These are phyloP conservation scores for Aspergillus brunneoviolaceus DNA, from an alignment of 2,329 filamentous ascomycete genomes.

Conservation along the genomic window DNA sequence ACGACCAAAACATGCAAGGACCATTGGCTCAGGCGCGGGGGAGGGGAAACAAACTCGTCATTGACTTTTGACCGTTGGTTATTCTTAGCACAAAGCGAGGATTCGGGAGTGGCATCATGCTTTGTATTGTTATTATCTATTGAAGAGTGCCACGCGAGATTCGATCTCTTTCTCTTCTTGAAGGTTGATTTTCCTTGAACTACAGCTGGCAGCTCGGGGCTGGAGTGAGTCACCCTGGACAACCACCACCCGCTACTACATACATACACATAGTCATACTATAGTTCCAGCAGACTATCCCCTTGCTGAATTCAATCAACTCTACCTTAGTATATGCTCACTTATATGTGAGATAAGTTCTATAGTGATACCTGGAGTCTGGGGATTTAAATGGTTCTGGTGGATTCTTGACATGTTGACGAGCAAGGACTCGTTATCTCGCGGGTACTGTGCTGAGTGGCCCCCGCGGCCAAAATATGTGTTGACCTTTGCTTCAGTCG, in stretches of 20 bases:
- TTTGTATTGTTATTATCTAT: not conserved
- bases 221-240: not conserved
- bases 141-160: not conserved
- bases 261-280: no score
- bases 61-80: not conserved
- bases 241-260: not conserved
- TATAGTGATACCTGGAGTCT: no score
- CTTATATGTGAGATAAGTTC: not conserved
- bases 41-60: conserved; percentile 11
- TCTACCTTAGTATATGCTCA: not conserved
- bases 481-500: no score
- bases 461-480: no score
- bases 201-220: not conserved
- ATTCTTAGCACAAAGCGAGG: conserved; percentile 12
- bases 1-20: conserved; percentile 22
- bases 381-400: no score
- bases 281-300: not conserved
- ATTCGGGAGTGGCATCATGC: not conserved
- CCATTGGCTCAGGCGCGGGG: conserved; percentile 9
- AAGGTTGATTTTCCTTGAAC: no score
- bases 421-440: no score
- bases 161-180: not conserved
- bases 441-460: no score
- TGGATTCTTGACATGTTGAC: no score
- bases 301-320: not conserved